Evolutionary conservation across 192 early-diverging fungal species (phyloP).

Genomic region (Paraglomus brasilianum): DNA sequence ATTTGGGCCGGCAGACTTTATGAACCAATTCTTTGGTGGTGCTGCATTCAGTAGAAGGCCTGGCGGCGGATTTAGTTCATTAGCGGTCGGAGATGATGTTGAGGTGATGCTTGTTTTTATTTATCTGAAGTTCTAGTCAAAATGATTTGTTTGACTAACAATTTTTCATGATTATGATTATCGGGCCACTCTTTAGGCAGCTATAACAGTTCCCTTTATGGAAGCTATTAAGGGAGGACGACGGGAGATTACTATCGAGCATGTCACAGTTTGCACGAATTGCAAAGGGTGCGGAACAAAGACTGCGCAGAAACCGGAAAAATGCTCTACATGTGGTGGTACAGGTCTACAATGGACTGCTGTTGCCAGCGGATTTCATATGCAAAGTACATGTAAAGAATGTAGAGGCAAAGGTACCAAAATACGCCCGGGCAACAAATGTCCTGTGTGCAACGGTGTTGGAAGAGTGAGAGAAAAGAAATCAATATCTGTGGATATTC

Average conservation of each 20-base stretch:
- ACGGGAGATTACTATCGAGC: slow-evolving; percentile 63
- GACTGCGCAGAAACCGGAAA: slow-evolving; percentile 65
- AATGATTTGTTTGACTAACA: not conserved
- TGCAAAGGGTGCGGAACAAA: slow-evolving; percentile 84
- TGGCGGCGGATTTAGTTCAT: slow-evolving; percentile 27
- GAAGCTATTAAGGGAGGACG: slow-evolving; percentile 81
- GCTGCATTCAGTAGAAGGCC: slow-evolving; percentile 45
- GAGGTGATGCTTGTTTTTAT: slow-evolving; percentile 40
- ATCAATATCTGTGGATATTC: slow-evolving; percentile 74
- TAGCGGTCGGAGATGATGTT: slow-evolving; percentile 61
- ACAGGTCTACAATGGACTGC: slow-evolving; percentile 78
- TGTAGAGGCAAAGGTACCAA: slow-evolving; percentile 82
- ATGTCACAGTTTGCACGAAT: slow-evolving; percentile 69
- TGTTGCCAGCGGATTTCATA: slow-evolving; percentile 85
- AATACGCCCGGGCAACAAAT: slow-evolving; percentile 66
- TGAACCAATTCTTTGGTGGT: slow-evolving; percentile 72
- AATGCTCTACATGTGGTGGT: slow-evolving; percentile 78
- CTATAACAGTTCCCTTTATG: slow-evolving; percentile 81
- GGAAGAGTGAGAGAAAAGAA: slow-evolving; percentile 77
- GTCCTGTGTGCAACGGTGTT: slow-evolving; percentile 75
- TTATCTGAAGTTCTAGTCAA: not conserved
- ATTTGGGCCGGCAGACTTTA: slow-evolving; percentile 62
- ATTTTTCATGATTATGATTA: not conserved
- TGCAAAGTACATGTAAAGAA: slow-evolving; percentile 76
- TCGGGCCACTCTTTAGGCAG: slow-evolving; percentile 31